Base-by-base conservation (phyloP, 148 eudicot species). In the Dianthus caryophyllus region DNA sequence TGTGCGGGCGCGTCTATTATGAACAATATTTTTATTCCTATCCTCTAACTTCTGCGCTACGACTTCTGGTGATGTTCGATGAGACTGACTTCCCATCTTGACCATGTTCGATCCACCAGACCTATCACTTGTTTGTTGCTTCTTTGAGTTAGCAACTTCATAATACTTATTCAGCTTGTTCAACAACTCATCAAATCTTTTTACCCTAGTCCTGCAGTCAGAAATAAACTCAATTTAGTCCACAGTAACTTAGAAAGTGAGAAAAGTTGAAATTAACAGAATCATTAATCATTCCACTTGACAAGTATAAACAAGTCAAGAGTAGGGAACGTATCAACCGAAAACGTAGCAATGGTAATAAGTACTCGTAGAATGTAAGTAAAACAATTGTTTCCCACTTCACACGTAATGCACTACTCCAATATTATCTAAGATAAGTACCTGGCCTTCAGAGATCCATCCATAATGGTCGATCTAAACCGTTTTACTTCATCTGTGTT, bases 1-100 rank as follows among this genome's bases (percentile, higher is more conserved):
- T 60, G 97, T 87, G 60, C 97, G 93, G 39, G 79, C 78, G 63
- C 97, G 93, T 84, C 85, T 91, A 80, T 84, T 88, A 41, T 74
- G 85, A 78, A 67, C 79, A 74, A 51, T 73, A 77, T 70, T 87
- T 80, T 84, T 91, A 71, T 83, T 71, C 75, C 87, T 79, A 14
- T 89, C 97, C 67, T 87, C 93, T 61, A 80, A 55, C 70, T 79
- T 88, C 63, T 84, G 92, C 18, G 78, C 60, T 41, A 80, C 79
- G 52, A 79, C 55, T 55, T 91, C 96, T 43, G 86, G 69, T 61
- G 87, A 74, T 71, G 73, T 83, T 69, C 84, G 82, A 67, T 75
- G 86, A 20, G 84, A 79, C 78, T 83, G 93, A 66, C 77, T 63
- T 73, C 91, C 88, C 76, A 81, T 75, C 85, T 86, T 91, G 72